Evolutionary conservation across 2,329 filamentous ascomycete species (phyloP).

Genomic region (Lachnellula cervina): DNA sequence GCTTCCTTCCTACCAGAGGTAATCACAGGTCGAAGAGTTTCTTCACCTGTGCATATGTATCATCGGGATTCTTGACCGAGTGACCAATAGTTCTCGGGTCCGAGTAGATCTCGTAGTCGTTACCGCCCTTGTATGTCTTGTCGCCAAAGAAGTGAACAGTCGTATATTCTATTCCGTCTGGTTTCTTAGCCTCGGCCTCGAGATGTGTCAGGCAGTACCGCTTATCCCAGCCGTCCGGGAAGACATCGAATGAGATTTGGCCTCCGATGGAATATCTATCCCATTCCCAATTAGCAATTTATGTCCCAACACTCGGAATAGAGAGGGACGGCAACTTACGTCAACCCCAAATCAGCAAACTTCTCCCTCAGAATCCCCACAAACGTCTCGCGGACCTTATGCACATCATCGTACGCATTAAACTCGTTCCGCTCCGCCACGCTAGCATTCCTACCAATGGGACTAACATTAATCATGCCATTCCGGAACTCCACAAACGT

Average conservation of each 20-base stretch:
- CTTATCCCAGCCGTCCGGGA: conserved; percentile 97
- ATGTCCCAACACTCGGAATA: background rate
- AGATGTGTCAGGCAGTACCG: conserved; percentile 91
- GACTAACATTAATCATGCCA: conserved; percentile 84
- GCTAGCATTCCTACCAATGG: conserved; percentile 81
- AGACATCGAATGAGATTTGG: conserved; percentile 97
- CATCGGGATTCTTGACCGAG: conserved; percentile 72
- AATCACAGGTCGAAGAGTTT: conserved; percentile 67
- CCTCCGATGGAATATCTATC: conserved; percentile 86
- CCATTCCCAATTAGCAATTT: conserved; percentile 4
- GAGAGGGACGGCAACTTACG: conserved; percentile 49
- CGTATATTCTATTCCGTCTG: conserved; percentile 70
- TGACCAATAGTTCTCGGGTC: conserved; percentile 82
- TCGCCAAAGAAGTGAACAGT: conserved; percentile 98
- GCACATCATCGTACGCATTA: conserved; percentile 71
- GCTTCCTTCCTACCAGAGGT: background rate
- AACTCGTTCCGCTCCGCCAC: conserved; percentile 76
- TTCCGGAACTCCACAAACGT: conserved; percentile 88
- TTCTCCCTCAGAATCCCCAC: conserved; percentile 71
- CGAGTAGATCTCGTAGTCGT: conserved; percentile 90
- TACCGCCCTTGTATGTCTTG: conserved; percentile 86
- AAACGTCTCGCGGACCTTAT: conserved; percentile 72
- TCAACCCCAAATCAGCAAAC: conserved; percentile 80
- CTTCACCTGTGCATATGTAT: conserved; percentile 75
- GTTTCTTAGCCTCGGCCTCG: conserved; percentile 68